phyloP scores from a whole-genome alignment of 768 basidiomycete species.

The Tulasnella sp. region DNA sequence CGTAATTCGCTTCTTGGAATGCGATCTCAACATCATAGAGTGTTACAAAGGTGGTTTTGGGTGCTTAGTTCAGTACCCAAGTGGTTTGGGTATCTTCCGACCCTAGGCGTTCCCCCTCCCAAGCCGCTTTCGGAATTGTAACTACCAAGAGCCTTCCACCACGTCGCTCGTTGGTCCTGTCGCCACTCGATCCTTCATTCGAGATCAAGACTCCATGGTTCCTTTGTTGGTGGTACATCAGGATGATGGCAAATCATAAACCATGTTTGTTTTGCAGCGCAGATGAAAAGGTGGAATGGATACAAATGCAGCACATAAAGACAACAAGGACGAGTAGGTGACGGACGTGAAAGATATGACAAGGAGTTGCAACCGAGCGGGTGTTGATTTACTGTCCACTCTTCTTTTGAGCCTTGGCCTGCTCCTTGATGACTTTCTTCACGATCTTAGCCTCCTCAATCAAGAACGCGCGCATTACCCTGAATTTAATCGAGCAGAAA shows the following conservation, averaged over 20 bases:
- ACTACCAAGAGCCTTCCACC: no score
- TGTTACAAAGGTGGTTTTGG: no score
- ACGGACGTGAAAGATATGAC: not conserved
- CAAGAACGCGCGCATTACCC: conserved; percentile 96
- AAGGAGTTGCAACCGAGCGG: not conserved
- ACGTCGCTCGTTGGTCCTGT: no score
- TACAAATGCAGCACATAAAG: conserved; percentile 2
- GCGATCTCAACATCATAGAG: no score
- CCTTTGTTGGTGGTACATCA: not conserved
- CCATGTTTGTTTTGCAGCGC: not conserved
- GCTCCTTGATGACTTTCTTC: conserved; percentile 97
- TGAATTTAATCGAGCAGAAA: conserved; percentile 36
- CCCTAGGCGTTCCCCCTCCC: no score
- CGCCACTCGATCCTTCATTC: not conserved
- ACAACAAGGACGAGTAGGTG: not conserved
- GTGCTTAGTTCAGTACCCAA: no score
- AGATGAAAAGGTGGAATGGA: not conserved
- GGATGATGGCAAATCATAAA: not conserved
- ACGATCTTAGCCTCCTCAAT: conserved; percentile 99
- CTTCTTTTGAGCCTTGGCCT: conserved; percentile 36
- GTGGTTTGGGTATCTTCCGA: no score
- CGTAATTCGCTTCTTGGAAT: no score
- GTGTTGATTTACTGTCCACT: conserved; percentile 6
- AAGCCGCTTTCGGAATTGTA: no score
- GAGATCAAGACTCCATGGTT: not conserved